phyloP scores from a whole-genome alignment of 2,329 filamentous ascomycete genomes.

The Plectosphaerella plurivora region DNA sequence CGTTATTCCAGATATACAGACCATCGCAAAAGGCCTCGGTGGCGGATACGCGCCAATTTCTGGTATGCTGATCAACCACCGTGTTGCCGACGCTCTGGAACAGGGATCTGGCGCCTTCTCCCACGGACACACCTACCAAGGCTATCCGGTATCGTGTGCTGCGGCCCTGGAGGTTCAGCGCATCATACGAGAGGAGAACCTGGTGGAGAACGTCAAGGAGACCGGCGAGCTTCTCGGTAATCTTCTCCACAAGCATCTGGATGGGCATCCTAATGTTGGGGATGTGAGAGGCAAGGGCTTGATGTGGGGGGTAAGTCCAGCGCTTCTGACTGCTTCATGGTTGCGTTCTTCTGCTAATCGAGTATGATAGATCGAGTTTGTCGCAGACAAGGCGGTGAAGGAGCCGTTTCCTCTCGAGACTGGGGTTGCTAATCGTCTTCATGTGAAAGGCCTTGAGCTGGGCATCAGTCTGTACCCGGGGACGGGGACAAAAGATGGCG shows the following conservation, averaged over 20 bases:
- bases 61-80: slow-evolving; percentile 46
- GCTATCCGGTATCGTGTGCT: slow-evolving; percentile 19
- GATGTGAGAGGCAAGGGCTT: slow-evolving; percentile 23
- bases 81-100: slow-evolving; percentile 43
- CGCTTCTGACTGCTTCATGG: too few species aligned
- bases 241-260: slow-evolving; percentile 18
- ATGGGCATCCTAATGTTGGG: slow-evolving; percentile 20
- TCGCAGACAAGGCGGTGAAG: slow-evolving; percentile 29
- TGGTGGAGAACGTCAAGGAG: slow-evolving; percentile 24
- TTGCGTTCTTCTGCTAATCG: too few species aligned
- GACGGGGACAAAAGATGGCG: slow-evolving; percentile 16
- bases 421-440: slow-evolving; percentile 15
- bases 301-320: slow-evolving; percentile 19
- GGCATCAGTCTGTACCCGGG: slow-evolving; percentile 42
- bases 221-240: slow-evolving; percentile 24
- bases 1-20: slow-evolving; percentile 48
- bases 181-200: slow-evolving; percentile 27
- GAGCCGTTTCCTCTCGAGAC: slow-evolving; percentile 23
- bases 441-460: slow-evolving; percentile 36
- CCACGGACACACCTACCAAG: slow-evolving; percentile 20
- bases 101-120: slow-evolving; percentile 42
- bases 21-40: slow-evolving; percentile 55
- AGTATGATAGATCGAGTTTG: slow-evolving; percentile 35
- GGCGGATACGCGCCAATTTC: slow-evolving; percentile 54
- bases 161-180: slow-evolving; percentile 21